These are phyloP conservation scores for Pythium volutum DNA, from an alignment of 352 stramenopile genomes.

Conservation along the genomic window DNA sequence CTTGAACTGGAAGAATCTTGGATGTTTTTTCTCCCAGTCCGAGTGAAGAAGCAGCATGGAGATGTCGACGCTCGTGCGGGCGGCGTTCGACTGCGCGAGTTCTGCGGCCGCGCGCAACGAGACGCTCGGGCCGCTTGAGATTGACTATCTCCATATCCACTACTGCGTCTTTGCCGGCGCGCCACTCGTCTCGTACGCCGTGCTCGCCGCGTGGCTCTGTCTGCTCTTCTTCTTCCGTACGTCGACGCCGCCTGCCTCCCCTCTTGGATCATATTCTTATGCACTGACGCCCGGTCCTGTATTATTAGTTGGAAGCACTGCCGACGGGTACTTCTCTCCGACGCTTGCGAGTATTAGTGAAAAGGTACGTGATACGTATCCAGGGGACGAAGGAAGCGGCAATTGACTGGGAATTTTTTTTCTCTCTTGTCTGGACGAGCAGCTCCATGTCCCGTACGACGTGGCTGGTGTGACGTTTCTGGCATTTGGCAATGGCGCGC, in stretches of 20 bases:
- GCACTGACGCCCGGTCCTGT: background rate
- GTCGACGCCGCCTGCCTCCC: conserved; percentile 8
- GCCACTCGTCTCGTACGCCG: conserved; percentile 45
- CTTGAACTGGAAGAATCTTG: conserved; percentile 13
- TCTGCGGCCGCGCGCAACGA: conserved; percentile 38
- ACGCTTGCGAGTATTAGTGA: conserved; percentile 95
- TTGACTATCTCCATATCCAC: conserved; percentile 83
- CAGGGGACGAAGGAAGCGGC: too few species aligned
- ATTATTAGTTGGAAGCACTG: conserved; percentile 91
- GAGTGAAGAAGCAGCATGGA: too few species aligned
- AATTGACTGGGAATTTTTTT: background rate
- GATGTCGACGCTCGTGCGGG: background rate
- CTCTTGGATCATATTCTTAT: background rate
- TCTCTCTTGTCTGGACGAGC: conserved; percentile 15
- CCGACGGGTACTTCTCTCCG: conserved; percentile 97
- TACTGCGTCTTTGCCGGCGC: conserved; percentile 52
- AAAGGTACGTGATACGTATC: conserved; percentile 71
- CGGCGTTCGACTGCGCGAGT: conserved; percentile 20
- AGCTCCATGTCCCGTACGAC: conserved; percentile 82
- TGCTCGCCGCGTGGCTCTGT: conserved; percentile 67
- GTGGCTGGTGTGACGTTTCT: conserved; percentile 97
- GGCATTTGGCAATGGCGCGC: conserved; percentile 96
- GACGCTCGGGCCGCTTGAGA: conserved; percentile 64
- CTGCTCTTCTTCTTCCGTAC: conserved; percentile 82
- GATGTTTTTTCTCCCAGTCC: background rate